A percentile compares a stretch with the other conserved stretches of the same genome.
These are phyloP conservation scores for Linanthus parryae DNA, from an alignment of 148 eudicot species.

Conservation along the genomic window DNA sequence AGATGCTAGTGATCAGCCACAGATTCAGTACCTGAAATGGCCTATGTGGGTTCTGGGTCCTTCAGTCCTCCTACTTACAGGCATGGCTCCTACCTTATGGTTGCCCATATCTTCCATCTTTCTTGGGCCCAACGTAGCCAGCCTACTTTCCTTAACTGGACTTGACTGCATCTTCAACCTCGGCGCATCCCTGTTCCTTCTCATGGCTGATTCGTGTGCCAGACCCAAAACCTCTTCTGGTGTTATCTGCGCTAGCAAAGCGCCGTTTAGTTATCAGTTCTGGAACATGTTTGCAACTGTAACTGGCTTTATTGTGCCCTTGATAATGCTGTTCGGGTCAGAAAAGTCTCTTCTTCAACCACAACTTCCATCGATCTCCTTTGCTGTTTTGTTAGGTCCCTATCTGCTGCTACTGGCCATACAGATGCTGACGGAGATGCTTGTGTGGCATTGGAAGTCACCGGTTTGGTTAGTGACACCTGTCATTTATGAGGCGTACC, in stretches of 20 bases:
- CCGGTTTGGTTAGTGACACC: slow-evolving; percentile 98
- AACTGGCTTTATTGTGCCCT: slow-evolving; percentile 58
- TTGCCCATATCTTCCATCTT: slow-evolving; percentile 81
- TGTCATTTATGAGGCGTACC: slow-evolving; percentile 74
- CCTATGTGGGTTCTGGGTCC: slow-evolving; percentile 96
- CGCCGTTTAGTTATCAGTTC: slow-evolving; percentile 63
- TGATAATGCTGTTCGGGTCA: slow-evolving; percentile 45
- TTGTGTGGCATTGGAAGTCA: slow-evolving; percentile 94
- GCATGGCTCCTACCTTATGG: slow-evolving; percentile 96
- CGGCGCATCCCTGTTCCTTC: slow-evolving; percentile 84
- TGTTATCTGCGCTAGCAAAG: slow-evolving; percentile 42
- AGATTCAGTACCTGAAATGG: slow-evolving; percentile 50
- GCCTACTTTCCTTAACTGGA: slow-evolving; percentile 77
- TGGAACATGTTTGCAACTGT: slow-evolving; percentile 79
- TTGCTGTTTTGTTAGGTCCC: slow-evolving; percentile 71
- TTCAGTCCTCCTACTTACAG: slow-evolving; percentile 65
- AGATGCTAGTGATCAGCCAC: slow-evolving; percentile 20
- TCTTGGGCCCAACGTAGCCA: slow-evolving; percentile 85
- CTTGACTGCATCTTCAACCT: slow-evolving; percentile 91
- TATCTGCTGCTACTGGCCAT: slow-evolving; percentile 78
- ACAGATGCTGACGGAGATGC: slow-evolving; percentile 80
- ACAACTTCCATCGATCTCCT: slow-evolving; percentile 58
- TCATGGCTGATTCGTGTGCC: slow-evolving; percentile 87
- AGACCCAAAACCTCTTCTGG: slow-evolving; percentile 39
- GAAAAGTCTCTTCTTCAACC: slow-evolving; percentile 65